Base-by-base conservation (phyloP, 495 filamentous ascomycete genomes). In the Trypethelium eluteriae region DNA sequence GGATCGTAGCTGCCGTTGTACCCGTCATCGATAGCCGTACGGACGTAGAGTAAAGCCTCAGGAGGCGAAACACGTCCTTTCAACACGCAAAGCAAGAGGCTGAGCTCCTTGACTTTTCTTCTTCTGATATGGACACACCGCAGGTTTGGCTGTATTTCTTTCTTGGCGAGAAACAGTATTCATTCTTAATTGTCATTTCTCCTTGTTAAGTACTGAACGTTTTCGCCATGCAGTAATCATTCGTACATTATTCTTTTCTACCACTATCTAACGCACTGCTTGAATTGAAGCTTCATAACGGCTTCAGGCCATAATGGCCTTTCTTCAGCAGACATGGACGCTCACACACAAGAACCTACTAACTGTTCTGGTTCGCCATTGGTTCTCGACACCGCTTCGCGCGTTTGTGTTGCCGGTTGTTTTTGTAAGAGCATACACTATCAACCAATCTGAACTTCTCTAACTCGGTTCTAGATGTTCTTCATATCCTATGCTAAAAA, bases 281-380 rank as follows among this genome's bases (percentile, higher is more conserved):
- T 44, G 41, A 44, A 7, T 18, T 7, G 6, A 32, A 36, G 32
- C 5, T n/a, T 18, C 18, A 53, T 36, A 5, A 18, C 5, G 32
- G 11, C 11, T 9, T 14, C 7, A 34, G 53, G 32, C 69, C 69
- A 63, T 39, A n/a, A 86, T 86, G 84, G 81, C 76, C 47, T 81
- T 88, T 75, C 71, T 85, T 62, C 78, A 82, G 36, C 92, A 94
- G 76, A 86, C 84, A 66, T 85, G 85, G 85, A 88, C 89, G 38
- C 80, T 95, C 68, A 84, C 82, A 66, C 74, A 76, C 69, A 96
- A 96, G 78, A 95, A 88, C 70, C 78, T 92, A 39, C 80, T 85
- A 49, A 87, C 94, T 69, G 82, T 85, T 46, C 74, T 90, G 65
- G 64, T 81, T 63, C 87, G 92, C 12, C 88, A 88, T 73, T 72